phyloP scores from a whole-genome alignment of 129 eudicot genomes.

The Pseudognaphalium luteoalbum region DNA sequence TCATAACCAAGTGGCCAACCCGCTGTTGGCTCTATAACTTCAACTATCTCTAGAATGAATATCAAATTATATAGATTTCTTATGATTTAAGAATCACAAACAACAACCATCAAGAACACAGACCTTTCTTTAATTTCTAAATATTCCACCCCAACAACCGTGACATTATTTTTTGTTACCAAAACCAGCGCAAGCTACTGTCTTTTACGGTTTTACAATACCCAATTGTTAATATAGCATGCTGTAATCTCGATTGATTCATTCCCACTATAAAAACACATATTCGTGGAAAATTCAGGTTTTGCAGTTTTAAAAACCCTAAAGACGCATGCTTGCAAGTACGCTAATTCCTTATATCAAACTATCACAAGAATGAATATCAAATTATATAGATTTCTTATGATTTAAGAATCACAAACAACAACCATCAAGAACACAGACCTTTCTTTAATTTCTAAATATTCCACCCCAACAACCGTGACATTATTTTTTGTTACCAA shows the following conservation, averaged over 20 bases:
- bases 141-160: too few relatives aligned
- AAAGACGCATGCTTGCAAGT: neutral
- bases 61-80: neutral
- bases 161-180: neutral
- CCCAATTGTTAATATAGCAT: neutral
- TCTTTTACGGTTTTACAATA: neutral
- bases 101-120: neutral
- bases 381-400: neutral
- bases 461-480: neutral
- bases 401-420: neutral
- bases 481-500: neutral
- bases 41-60: neutral
- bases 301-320: conserved; percentile 4
- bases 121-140: neutral
- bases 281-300: neutral
- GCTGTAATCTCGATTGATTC: neutral
- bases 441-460: neutral
- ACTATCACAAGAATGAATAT: neutral
- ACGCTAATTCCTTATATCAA: too few relatives aligned
- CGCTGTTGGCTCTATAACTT: neutral
- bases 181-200: neutral
- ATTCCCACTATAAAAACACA: neutral
- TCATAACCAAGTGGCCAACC: neutral
- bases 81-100: neutral
- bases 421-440: neutral